phyloP scores from a whole-genome alignment of 2,329 filamentous ascomycete species.

The Fusarium buharicum region DNA sequence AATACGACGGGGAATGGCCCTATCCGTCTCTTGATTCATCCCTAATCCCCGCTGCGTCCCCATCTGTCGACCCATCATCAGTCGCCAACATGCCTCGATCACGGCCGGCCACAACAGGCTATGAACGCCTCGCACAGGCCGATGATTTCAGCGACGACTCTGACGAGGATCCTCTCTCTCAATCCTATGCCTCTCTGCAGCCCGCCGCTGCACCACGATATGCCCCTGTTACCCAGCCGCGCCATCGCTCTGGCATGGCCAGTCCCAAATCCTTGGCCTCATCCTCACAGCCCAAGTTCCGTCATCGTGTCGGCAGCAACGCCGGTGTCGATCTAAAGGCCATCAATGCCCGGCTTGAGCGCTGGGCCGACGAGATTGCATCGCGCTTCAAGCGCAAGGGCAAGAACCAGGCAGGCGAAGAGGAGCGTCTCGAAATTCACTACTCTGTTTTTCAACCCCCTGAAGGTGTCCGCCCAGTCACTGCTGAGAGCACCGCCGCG shows the following conservation, averaged over 20 bases:
- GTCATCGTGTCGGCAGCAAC: conserved; percentile 70
- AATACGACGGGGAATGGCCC: conserved; percentile 32
- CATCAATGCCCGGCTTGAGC: conserved; percentile 93
- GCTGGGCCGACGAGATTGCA: conserved; percentile 98
- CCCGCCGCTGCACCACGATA: conserved; percentile 69
- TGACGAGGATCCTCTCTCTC: conserved; percentile 69
- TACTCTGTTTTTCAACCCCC: conserved; percentile 96
- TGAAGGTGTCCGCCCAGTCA: conserved; percentile 84
- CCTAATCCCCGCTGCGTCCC: conserved; percentile 5
- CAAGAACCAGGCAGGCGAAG: conserved; percentile 76
- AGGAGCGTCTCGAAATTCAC: conserved; percentile 92
- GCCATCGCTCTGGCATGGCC: conserved; percentile 69
- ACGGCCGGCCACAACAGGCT: conserved; percentile 80
- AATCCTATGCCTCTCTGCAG: conserved; percentile 66
- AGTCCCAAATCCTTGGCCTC: conserved; percentile 58
- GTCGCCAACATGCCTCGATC: conserved; percentile 67
- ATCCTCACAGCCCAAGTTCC: conserved; percentile 54
- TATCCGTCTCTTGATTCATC: conserved; percentile 15
- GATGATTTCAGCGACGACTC: conserved; percentile 79
- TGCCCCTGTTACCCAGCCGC: conserved; percentile 70
- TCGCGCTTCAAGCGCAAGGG: conserved; percentile 93
- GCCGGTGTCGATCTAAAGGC: conserved; percentile 97
- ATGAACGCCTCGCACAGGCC: conserved; percentile 85
- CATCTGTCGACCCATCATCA: neutral
- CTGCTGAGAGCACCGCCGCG: conserved; percentile 76